These are phyloP conservation scores for Dryas integrifolia DNA, from an alignment of 331 rosid genomes.

Conservation along the genomic window DNA sequence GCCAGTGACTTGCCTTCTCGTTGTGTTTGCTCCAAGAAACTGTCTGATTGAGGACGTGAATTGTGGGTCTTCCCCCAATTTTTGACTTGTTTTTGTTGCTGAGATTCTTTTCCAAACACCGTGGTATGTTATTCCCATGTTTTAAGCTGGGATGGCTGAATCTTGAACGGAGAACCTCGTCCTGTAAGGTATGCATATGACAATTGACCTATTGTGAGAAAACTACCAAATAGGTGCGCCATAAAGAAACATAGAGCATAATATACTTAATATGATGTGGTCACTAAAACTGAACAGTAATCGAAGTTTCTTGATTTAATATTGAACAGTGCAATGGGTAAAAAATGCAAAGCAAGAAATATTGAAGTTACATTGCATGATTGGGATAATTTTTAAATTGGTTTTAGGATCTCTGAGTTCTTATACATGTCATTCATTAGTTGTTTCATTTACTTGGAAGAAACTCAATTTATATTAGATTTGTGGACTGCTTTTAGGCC, in stretches of 20 bases:
- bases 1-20: constrained; percentile 5
- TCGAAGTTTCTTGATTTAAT: background rate
- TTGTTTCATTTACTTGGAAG: background rate
- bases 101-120: constrained; percentile 34
- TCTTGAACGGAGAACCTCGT: constrained; percentile 28
- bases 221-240: background rate
- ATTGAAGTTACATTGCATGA: background rate
- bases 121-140: constrained; percentile 24
- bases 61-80: constrained; percentile 21
- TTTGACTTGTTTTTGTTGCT: constrained; percentile 11
- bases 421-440: background rate
- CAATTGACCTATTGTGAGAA: background rate
- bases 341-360: background rate
- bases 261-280: background rate
- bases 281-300: too few species aligned
- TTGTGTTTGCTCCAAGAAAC: background rate
- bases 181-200: constrained; percentile 40
- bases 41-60: background rate
- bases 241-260: background rate
- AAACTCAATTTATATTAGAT: background rate
- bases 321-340: background rate
- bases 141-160: constrained; percentile 32
- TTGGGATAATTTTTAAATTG: background rate
- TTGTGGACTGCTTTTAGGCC: background rate
- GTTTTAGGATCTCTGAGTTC: background rate